Conservation (phyloP, 2,329 filamentous ascomycete species). For the Cadophora gregata region DNA sequence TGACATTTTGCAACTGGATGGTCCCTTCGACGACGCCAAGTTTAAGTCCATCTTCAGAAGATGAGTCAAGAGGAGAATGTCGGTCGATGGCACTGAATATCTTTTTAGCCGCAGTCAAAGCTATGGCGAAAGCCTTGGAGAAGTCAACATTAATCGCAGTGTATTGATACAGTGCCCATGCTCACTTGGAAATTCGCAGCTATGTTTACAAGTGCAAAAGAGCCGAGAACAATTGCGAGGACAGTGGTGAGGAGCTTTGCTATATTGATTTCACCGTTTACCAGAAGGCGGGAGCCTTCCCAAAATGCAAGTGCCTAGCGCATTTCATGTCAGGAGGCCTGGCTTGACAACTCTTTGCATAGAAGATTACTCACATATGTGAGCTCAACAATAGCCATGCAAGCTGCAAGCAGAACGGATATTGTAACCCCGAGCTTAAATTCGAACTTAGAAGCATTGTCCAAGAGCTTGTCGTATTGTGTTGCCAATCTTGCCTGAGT, state of each 20-base stretch:
- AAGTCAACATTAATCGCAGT: background rate
- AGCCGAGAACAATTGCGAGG: slow-evolving; percentile 85
- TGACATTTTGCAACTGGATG: background rate
- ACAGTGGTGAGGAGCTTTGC: slow-evolving; percentile 27
- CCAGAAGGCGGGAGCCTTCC: slow-evolving; percentile 30
- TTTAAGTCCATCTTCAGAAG: slow-evolving; percentile 61
- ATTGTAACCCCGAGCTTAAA: background rate
- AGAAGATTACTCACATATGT: background rate
- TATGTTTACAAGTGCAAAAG: slow-evolving; percentile 85
- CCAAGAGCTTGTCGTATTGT: background rate
- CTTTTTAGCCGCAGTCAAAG: slow-evolving; percentile 81
- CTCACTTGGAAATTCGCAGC: slow-evolving; percentile 74
- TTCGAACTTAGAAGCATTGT: background rate
- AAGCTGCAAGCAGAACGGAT: background rate
- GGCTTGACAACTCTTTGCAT: background rate
- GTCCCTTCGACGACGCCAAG: slow-evolving; percentile 2
- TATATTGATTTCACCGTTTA: slow-evolving; percentile 25
- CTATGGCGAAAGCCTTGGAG: slow-evolving; percentile 72
- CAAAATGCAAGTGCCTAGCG: slow-evolving; percentile 73
- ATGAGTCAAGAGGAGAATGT: slow-evolving; percentile 75
- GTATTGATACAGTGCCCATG: background rate
- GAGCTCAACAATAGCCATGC: background rate
- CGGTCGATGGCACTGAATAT: slow-evolving; percentile 93
- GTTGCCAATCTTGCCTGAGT: background rate
- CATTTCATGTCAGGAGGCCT: background rate